A percentile compares a stretch with the other conserved stretches of the same genome.
Evolutionary conservation across 2,329 filamentous ascomycete species (phyloP).

Genomic region (Xylaria hypoxylon): DNA sequence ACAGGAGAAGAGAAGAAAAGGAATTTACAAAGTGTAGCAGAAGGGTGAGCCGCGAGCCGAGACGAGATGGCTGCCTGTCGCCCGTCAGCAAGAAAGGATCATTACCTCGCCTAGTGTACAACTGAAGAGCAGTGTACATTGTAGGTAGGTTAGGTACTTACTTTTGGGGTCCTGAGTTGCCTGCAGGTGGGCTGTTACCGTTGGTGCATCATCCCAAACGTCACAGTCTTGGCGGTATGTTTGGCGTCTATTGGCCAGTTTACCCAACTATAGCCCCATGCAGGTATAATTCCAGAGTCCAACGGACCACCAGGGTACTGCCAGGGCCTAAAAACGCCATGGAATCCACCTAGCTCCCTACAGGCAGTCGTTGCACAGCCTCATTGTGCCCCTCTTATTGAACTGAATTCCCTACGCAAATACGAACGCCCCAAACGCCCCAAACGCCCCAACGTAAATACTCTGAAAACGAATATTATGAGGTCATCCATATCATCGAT

Average conservation of each 20-base stretch:
- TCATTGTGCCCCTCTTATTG: background rate
- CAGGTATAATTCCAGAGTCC: background rate
- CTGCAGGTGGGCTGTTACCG: slow-evolving; percentile 18
- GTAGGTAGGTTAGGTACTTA: too few relatives aligned
- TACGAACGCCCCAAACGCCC: too few relatives aligned
- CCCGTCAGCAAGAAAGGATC: slow-evolving; percentile 28
- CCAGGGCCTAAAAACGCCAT: too few relatives aligned
- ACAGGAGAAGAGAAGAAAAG: slow-evolving; percentile 4
- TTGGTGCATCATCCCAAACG: slow-evolving; percentile 3
- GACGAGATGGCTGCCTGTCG: slow-evolving; percentile 13
- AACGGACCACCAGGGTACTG: too few relatives aligned
- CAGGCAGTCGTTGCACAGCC: slow-evolving; percentile 19
- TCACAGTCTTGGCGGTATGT: too few relatives aligned
- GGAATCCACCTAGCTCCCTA: too few relatives aligned
- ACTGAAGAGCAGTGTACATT: too few relatives aligned
- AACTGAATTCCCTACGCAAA: too few relatives aligned
- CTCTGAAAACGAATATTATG: background rate
- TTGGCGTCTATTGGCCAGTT: slow-evolving; percentile 11
- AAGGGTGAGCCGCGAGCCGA: background rate
- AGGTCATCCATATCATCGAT: too few relatives aligned
- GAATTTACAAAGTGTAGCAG: background rate
- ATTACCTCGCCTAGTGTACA: too few relatives aligned
- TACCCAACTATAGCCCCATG: background rate
- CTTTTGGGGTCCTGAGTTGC: too few relatives aligned
- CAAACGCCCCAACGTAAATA: too few relatives aligned